A percentile compares a stretch with the other conserved stretches of the same genome.
Conservation (phyloP, 305 asterid genomes). For the Solanum aculeatissimum region DNA sequence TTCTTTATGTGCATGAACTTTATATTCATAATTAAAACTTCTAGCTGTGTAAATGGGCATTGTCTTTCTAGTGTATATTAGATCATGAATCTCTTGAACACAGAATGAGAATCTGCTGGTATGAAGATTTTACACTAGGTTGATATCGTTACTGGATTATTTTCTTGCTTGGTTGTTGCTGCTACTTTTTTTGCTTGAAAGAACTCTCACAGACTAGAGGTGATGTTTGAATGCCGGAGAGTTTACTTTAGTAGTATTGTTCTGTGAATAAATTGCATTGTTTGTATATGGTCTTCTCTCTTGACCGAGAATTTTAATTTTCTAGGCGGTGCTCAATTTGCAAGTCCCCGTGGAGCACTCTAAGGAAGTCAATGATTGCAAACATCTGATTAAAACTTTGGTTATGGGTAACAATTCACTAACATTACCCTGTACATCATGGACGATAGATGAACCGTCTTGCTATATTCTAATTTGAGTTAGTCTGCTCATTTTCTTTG, state of each 20-base stretch:
- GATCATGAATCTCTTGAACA: neutral
- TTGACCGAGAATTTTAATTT: constrained; percentile 15
- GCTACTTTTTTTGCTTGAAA: neutral
- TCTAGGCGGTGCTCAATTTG: constrained; percentile 88
- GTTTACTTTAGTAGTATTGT: neutral
- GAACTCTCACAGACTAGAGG: neutral
- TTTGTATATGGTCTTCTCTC: neutral
- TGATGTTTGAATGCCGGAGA: neutral
- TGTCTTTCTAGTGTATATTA: neutral
- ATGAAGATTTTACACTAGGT: neutral
- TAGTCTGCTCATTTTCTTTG: neutral
- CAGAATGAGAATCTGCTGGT: neutral
- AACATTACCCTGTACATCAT: constrained; percentile 4
- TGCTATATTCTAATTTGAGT: neutral
- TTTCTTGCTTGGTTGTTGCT: neutral
- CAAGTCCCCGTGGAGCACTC: constrained; percentile 83
- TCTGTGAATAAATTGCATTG: neutral
- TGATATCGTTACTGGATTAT: neutral
- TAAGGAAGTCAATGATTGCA: constrained; percentile 97
- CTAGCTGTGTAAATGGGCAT: neutral
- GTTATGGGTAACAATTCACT: constrained; percentile 71
- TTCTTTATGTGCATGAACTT: neutral
- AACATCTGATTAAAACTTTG: constrained; percentile 95
- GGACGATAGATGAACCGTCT: neutral
- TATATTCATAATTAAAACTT: neutral